Evolutionary conservation across 2,329 filamentous ascomycete species (phyloP), one percentile per base, ranked within the genome.

Genomic region (Fusarium coicis): DNA sequence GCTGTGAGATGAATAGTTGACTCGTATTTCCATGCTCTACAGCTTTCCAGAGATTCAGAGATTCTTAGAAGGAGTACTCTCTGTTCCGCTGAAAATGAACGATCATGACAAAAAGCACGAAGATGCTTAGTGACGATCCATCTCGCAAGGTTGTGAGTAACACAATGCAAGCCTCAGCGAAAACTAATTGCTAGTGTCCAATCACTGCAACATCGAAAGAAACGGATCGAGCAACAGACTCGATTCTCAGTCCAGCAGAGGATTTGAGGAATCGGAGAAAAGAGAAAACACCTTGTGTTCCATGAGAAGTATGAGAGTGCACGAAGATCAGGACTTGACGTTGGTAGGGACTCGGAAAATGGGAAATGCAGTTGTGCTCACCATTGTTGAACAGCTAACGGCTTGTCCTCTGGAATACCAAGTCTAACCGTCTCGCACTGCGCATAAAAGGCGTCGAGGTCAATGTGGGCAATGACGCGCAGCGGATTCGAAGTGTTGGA

Each of bases 391-490:
- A 99, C 96, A 2, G 95, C 96, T 30, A 99, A 88, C 15, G 96
- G 96, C 73, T 91, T 89, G 64, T 94, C 89, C 69, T 93, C 91
- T 19, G 92, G 85, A 16, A 93, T 85, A 18, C 91, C 91, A 49
- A 98, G 87, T 12, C 96, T 91, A 15, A 97, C 91, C 88, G 95
- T 97, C 83, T 99, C 96, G 80, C 95, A 98, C 85, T 99, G 96
- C 7, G 93, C 93, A 81, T 99, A 99, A 83, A 99, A 99, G 43
- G 96, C 96, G 88, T 99, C 96, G 67, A 99, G 91, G 79, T 99
- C 96, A 72, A 98, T 91, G 81, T 98, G 95, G 11, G 94, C 94
- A 75, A 98, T 90, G 34, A 97, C 93, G 50, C 96, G 91, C 40
- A 99, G 87, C 3, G 96, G 96, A 56, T 90, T 94, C 14, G 90